Percentiles rank a stretch among this genome's conserved stretches.
phyloP scores from a whole-genome alignment of 345 rosid genomes.

The Eutrema yunnanense region DNA sequence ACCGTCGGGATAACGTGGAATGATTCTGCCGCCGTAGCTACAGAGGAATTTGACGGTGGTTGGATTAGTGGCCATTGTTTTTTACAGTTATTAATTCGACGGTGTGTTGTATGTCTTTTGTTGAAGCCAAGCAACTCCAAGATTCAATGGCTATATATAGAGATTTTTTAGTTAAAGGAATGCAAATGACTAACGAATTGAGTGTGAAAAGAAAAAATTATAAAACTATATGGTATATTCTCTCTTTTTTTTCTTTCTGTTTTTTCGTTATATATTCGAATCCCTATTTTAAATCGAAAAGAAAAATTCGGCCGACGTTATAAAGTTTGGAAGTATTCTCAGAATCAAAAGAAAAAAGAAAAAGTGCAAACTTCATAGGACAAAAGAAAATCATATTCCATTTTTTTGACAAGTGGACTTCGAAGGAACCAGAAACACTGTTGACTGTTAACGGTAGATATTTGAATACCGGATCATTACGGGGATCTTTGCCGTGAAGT shows the following conservation, averaged over 20 bases:
- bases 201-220: neutral
- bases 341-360: neutral
- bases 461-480: too few species aligned
- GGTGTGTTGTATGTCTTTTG: neutral
- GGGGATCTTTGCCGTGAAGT: too few species aligned
- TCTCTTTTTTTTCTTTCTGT: neutral
- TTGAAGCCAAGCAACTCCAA: neutral
- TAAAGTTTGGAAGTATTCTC: neutral
- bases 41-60: slow-evolving; percentile 68
- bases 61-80: slow-evolving; percentile 3
- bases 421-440: neutral
- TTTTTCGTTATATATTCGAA: neutral
- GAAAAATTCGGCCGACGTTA: slow-evolving; percentile 22
- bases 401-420: neutral
- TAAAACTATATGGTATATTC: neutral
- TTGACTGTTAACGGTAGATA: neutral
- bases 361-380: neutral
- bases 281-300: neutral
- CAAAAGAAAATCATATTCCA: neutral
- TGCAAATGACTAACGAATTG: neutral
- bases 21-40: slow-evolving; percentile 83
- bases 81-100: too few species aligned
- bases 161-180: neutral
- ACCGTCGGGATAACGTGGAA: slow-evolving; percentile 80
- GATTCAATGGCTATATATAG: neutral